Percentiles rank a stretch among this genome's conserved stretches.
phyloP scores from a whole-genome alignment of 208 protist species.

The Wallacemonas sp. region DNA sequence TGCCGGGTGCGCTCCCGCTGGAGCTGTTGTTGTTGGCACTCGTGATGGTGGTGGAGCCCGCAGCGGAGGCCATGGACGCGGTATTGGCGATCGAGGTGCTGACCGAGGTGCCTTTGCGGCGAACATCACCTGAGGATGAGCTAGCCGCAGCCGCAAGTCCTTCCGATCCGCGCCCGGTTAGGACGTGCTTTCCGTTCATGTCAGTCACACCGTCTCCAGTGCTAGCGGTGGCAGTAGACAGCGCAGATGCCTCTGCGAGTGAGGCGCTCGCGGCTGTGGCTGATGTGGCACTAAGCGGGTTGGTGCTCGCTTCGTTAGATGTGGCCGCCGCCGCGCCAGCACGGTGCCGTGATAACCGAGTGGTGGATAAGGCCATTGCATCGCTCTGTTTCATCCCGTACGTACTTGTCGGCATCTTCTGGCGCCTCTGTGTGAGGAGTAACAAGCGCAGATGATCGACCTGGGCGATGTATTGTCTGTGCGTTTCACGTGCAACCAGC shows the following conservation, averaged over 20 bases:
- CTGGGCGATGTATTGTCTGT: constrained; percentile 37
- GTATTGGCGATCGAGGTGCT: neutral
- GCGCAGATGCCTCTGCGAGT: too few species aligned
- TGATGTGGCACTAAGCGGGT: too few species aligned
- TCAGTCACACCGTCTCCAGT: too few species aligned
- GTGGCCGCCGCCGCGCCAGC: neutral
- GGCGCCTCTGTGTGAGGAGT: constrained; percentile 21
- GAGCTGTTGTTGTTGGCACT: neutral
- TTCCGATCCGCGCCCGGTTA: too few species aligned
- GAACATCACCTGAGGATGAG: too few species aligned
- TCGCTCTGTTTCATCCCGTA: neutral
- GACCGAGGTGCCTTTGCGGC: neutral
- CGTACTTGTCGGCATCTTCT: constrained; percentile 16
- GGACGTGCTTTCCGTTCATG: too few species aligned
- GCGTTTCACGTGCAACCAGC: constrained; percentile 31
- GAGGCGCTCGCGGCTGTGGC: too few species aligned
- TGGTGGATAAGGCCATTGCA: too few species aligned
- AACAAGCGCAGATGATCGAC: constrained; percentile 29
- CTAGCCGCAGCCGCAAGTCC: too few species aligned
- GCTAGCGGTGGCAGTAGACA: too few species aligned
- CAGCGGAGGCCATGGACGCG: neutral
- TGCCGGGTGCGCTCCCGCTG: neutral
- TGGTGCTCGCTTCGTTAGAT: too few species aligned
- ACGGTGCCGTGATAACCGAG: neutral
- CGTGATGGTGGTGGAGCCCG: neutral